Conservation (phyloP, 345 rosid species). For the Salix exigua region DNA sequence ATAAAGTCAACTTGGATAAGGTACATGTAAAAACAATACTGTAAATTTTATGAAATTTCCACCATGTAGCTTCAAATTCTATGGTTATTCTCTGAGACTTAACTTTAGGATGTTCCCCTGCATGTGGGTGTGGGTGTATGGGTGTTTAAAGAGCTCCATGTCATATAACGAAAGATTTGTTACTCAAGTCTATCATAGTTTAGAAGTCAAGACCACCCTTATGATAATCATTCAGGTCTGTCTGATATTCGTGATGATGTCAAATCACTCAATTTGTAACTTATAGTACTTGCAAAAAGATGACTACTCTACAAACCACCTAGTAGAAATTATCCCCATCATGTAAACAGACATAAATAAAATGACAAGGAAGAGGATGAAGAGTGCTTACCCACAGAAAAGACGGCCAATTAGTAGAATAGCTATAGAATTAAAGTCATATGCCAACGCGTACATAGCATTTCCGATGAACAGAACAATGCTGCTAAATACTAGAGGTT, state of each 20-base stretch:
- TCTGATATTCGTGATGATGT: background rate
- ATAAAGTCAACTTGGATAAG: conserved; percentile 8
- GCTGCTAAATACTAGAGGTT: conserved; percentile 92
- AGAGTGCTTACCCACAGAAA: conserved; percentile 82
- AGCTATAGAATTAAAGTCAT: conserved; percentile 66
- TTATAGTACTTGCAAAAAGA: conserved; percentile 89
- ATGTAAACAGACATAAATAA: background rate
- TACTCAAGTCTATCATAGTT: background rate
- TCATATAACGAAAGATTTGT: background rate
- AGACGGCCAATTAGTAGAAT: conserved; percentile 84
- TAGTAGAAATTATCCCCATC: conserved; percentile 31
- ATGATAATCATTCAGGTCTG: background rate
- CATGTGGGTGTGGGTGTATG: background rate
- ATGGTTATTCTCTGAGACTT: background rate
- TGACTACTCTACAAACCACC: conserved; percentile 90
- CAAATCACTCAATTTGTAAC: conserved; percentile 61
- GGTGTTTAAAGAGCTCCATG: background rate
- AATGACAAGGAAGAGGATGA: background rate
- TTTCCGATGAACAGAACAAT: conserved; percentile 79
- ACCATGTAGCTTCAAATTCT: background rate
- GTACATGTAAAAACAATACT: background rate
- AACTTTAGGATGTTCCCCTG: background rate
- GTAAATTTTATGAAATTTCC: background rate
- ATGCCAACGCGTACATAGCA: conserved; percentile 84
- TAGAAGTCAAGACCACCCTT: background rate